Evolutionary conservation across 768 basidiomycete genomes (phyloP).

Genomic region (Boletellus sp.): DNA sequence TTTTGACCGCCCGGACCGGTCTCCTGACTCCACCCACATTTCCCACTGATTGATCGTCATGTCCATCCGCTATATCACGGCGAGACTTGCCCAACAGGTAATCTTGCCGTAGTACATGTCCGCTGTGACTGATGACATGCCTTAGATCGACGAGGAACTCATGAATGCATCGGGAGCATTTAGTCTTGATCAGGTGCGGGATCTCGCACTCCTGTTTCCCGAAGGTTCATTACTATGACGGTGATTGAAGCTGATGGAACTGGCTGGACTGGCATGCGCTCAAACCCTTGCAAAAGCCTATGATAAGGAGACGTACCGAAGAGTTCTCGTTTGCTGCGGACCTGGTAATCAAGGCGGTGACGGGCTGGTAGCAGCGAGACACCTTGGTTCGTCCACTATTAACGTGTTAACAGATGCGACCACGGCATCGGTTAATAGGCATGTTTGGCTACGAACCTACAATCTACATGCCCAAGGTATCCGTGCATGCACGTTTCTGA

Average conservation of each 20-base stretch:
- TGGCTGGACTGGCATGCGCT: slow-evolving; percentile 92
- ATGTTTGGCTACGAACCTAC: slow-evolving; percentile 91
- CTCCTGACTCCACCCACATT: background rate
- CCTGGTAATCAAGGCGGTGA: slow-evolving; percentile 98
- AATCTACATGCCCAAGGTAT: slow-evolving; percentile 91
- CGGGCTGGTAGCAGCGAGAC: slow-evolving; percentile 93
- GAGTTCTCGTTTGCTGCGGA: slow-evolving; percentile 93
- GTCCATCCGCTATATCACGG: slow-evolving; percentile 64
- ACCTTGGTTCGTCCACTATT: slow-evolving; percentile 60
- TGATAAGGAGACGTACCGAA: slow-evolving; percentile 57
- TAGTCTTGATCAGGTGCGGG: slow-evolving; percentile 82
- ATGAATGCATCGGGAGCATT: slow-evolving; percentile 89
- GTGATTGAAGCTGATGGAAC: slow-evolving; percentile 78
- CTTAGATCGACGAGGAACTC: slow-evolving; percentile 91
- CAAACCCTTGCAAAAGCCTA: slow-evolving; percentile 82
- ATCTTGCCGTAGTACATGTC: background rate
- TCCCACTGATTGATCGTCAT: slow-evolving; percentile 28
- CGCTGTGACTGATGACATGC: background rate
- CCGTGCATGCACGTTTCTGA: background rate
- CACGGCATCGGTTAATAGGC: slow-evolving; percentile 39
- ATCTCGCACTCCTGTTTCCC: background rate
- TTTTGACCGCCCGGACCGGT: background rate
- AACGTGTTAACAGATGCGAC: background rate
- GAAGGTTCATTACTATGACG: background rate
- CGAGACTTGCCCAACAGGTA: slow-evolving; percentile 76